Conservation (phyloP, 306 rosid genomes). For the Rosa persica region DNA sequence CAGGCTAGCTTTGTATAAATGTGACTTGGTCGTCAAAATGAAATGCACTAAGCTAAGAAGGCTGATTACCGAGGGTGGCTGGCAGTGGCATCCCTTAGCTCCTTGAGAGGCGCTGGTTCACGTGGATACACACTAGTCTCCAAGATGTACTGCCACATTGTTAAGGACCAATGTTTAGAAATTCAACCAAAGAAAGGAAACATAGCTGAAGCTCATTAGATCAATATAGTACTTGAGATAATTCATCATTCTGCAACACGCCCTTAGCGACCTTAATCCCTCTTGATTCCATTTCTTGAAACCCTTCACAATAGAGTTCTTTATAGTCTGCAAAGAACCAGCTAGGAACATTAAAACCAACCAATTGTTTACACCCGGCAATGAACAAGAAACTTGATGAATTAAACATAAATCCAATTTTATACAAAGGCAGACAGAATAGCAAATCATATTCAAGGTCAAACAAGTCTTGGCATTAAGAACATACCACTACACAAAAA, state of each 20-base stretch:
- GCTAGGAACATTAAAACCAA: neutral
- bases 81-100: constrained; percentile 42
- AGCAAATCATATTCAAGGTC: neutral
- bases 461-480: neutral
- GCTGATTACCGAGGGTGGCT: constrained; percentile 39
- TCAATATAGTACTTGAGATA: constrained; percentile 15
- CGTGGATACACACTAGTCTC: constrained; percentile 66
- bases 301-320: neutral
- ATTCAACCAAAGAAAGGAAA: no score
- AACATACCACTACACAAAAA: neutral
- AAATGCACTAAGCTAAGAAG: neutral
- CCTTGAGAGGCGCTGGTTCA: constrained; percentile 51
- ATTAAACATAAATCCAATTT: neutral
- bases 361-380: neutral
- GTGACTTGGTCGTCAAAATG: neutral
- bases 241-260: constrained; percentile 43
- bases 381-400: neutral
- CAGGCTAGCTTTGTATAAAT: neutral
- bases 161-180: neutral
- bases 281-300: constrained; percentile 34
- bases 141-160: constrained; percentile 46
- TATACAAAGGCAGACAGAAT: neutral
- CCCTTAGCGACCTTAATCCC: neutral
- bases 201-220: neutral
- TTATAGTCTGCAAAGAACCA: neutral